Evolutionary conservation across 164 flowering plant species (phyloP).

Genomic region (Stephania cephalantha): DNA sequence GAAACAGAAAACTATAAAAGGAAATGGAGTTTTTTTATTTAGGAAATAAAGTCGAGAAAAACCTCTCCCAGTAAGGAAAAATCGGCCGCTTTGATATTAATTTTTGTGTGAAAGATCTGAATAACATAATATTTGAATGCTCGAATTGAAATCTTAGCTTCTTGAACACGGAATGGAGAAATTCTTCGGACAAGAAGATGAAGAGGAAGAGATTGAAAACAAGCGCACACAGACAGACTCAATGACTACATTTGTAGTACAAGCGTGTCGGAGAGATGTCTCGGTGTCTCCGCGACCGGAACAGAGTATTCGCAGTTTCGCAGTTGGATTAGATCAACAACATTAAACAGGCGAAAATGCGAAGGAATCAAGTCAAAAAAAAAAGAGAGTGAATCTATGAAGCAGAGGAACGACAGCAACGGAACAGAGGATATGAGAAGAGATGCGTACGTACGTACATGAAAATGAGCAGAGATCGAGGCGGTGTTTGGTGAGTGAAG

Average conservation of each 20-base stretch:
- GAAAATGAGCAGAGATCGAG: background rate
- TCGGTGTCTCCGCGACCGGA: background rate
- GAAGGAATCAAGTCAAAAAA: slow-evolving; percentile 10
- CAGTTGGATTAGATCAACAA: background rate
- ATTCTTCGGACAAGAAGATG: background rate
- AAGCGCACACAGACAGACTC: background rate
- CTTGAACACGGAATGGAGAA: background rate
- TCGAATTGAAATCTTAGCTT: background rate
- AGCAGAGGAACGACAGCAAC: background rate
- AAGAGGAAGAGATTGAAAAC: background rate
- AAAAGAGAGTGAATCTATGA: background rate
- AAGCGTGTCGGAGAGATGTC: no score
- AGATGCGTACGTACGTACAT: background rate
- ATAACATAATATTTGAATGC: no score
- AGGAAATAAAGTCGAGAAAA: no score
- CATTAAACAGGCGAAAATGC: background rate
- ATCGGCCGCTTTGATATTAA: no score
- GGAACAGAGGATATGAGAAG: background rate
- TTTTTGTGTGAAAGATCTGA: no score
- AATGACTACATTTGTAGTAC: no score
- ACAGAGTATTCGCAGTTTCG: background rate
- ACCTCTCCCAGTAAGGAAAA: no score
- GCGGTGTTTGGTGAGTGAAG: background rate
- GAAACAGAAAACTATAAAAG: no score
- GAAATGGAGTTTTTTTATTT: no score